These are phyloP conservation scores for Xylaria sp. DNA, from an alignment of 2,329 filamentous ascomycete genomes.

Conservation along the genomic window DNA sequence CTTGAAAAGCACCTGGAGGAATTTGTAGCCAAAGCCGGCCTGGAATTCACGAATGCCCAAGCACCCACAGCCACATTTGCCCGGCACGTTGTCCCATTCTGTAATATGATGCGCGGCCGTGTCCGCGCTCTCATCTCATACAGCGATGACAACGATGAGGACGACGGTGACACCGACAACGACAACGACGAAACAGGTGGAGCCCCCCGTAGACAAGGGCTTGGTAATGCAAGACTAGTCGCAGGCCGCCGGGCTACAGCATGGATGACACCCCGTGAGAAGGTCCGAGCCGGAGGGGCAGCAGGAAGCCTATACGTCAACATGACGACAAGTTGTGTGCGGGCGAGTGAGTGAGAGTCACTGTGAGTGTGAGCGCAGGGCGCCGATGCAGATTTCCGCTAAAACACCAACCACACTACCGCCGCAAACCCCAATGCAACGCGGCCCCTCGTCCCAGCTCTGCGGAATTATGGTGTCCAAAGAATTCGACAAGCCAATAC, in stretches of 20 bases:
- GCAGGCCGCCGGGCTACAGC: conserved; percentile 6
- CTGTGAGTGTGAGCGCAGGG: background rate
- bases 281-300: conserved; percentile 8
- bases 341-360: too few species aligned
- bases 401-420: conserved; percentile 4
- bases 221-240: too few species aligned
- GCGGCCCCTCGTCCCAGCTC: too few species aligned
- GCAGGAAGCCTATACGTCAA: conserved; percentile 24
- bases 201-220: background rate
- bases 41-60: background rate
- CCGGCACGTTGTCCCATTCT: background rate
- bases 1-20: conserved; percentile 19
- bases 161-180: background rate
- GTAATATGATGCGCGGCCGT: background rate
- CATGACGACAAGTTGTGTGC: conserved; percentile 24
- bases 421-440: background rate
- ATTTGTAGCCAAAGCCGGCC: background rate
- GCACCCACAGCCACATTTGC: background rate
- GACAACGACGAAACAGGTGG: background rate
- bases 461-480: too few species aligned
- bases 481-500: too few species aligned
- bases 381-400: conserved; percentile 4
- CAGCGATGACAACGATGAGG: too few species aligned
- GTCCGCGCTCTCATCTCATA: background rate
- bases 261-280: conserved; percentile 15